A percentile compares a stretch with the other conserved stretches of the same genome.
Conservation (phyloP, 78 protist species). For the Mastigamoeba balamuthi region DNA sequence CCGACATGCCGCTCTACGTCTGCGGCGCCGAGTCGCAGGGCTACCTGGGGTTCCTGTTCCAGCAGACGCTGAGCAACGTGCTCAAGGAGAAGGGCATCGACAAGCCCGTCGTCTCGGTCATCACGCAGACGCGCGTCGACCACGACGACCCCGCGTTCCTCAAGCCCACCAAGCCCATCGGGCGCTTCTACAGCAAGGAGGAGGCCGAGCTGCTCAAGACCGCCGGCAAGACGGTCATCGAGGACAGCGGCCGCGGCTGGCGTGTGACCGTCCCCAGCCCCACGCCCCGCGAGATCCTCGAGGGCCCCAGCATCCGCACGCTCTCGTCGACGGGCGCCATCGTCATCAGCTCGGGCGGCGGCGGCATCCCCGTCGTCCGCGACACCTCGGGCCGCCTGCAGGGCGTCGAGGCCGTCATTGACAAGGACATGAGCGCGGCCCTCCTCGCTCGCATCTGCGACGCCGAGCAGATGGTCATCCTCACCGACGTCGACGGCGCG, state of each 20-base stretch:
- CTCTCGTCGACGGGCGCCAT: not conserved
- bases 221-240: constrained; percentile 13
- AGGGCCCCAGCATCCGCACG: not conserved
- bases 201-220: constrained; percentile 4
- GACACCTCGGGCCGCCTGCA: constrained; percentile 2
- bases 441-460: constrained; percentile 3
- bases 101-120: not conserved
- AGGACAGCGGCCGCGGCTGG: constrained; percentile 30
- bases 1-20: constrained; percentile 4
- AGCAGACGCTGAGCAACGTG: constrained; percentile 11
- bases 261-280: constrained; percentile 27
- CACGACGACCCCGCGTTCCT: constrained; percentile 25
- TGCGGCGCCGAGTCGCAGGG: constrained; percentile 32
- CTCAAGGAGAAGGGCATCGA: not conserved
- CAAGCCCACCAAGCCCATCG: constrained; percentile 47
- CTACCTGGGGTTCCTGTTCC: constrained; percentile 19
- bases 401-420: constrained; percentile 26
- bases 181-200: constrained; percentile 14
- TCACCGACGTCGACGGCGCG: not conserved
- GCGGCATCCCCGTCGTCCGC: constrained; percentile 36
- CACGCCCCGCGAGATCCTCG: constrained; percentile 7
- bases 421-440: constrained; percentile 12
- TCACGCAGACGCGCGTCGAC: constrained; percentile 19
- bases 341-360: constrained; percentile 27
- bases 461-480: not conserved